These are phyloP conservation scores for Nemania sp. DNA, from an alignment of 2,329 filamentous ascomycete species.

Conservation along the genomic window DNA sequence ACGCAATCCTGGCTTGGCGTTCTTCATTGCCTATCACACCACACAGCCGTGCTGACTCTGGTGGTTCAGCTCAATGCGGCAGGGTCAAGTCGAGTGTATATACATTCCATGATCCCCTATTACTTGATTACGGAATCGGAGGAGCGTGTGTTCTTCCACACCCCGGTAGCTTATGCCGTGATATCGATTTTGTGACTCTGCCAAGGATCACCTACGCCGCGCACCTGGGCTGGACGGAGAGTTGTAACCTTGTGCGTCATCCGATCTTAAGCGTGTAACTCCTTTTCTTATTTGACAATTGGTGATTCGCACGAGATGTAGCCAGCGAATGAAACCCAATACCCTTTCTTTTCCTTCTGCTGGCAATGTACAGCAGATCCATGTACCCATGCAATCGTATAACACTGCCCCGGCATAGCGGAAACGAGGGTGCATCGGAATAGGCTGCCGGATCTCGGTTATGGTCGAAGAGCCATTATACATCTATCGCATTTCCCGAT, in stretches of 20 bases:
- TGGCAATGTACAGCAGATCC: slow-evolving; percentile 6
- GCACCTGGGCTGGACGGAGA: slow-evolving; percentile 11
- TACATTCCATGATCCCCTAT: neutral
- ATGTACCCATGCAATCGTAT: slow-evolving; percentile 1
- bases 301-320: slow-evolving; percentile 1
- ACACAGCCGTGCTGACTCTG: neutral
- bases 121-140: slow-evolving; percentile 5
- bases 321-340: too few species aligned
- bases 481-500: slow-evolving; percentile 12
- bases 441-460: slow-evolving; percentile 15
- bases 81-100: neutral
- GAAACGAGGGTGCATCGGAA: slow-evolving; percentile 10
- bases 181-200: slow-evolving; percentile 6
- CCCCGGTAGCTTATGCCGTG: neutral
- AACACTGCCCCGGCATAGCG: slow-evolving; percentile 15
- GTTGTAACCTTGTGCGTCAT: slow-evolving; percentile 7
- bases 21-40: slow-evolving; percentile 6
- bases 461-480: slow-evolving; percentile 1
- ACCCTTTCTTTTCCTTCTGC: too few species aligned
- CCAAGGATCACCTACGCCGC: slow-evolving; percentile 14
- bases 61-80: slow-evolving; percentile 11
- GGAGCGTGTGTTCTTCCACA: neutral
- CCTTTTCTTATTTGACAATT: slow-evolving; percentile 3
- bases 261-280: neutral
- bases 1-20: slow-evolving; percentile 13